These are phyloP conservation scores for Grosmannia huntii DNA, from an alignment of 2,329 filamentous ascomycete species.

Conservation along the genomic window DNA sequence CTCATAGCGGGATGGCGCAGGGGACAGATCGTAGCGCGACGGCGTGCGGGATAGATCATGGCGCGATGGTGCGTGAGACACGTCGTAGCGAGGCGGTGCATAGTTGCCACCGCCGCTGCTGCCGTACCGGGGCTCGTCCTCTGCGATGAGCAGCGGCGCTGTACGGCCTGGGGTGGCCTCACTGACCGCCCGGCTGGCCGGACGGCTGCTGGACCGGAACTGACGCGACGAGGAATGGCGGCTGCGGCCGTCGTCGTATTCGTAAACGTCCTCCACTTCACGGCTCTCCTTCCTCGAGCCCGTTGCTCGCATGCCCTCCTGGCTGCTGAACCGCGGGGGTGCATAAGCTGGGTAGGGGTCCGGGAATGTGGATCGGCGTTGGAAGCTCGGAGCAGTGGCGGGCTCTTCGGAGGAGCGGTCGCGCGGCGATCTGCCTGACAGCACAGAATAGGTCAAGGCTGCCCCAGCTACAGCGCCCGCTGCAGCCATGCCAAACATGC, in stretches of 20 bases:
- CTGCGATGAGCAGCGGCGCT: constrained; percentile 26
- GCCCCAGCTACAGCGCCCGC: constrained; percentile 63
- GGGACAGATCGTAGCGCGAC: neutral
- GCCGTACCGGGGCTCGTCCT: constrained; percentile 23
- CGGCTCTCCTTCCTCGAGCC: constrained; percentile 13
- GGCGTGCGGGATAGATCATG: neutral
- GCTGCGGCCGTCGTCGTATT: constrained; percentile 28
- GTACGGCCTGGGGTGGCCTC: constrained; percentile 22
- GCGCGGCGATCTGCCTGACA: constrained; percentile 21
- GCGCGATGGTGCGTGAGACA: neutral
- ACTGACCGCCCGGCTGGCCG: constrained; percentile 27
- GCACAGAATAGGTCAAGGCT: constrained; percentile 60
- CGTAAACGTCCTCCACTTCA: constrained; percentile 24
- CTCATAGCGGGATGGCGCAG: neutral
- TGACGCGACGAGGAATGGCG: constrained; percentile 24
- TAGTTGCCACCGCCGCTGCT: constrained; percentile 1
- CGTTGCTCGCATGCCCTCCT: constrained; percentile 11
- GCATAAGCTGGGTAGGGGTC: constrained; percentile 18
- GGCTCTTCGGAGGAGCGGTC: constrained; percentile 27
- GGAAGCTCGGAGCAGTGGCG: constrained; percentile 22
- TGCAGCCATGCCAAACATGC: constrained; percentile 49
- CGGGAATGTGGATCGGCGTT: constrained; percentile 33
- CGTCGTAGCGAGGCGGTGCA: neutral
- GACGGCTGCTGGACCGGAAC: constrained; percentile 14
- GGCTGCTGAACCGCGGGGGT: constrained; percentile 23